Conservation (phyloP, 768 basidiomycete genomes). For the Pleurotus eryngii region DNA sequence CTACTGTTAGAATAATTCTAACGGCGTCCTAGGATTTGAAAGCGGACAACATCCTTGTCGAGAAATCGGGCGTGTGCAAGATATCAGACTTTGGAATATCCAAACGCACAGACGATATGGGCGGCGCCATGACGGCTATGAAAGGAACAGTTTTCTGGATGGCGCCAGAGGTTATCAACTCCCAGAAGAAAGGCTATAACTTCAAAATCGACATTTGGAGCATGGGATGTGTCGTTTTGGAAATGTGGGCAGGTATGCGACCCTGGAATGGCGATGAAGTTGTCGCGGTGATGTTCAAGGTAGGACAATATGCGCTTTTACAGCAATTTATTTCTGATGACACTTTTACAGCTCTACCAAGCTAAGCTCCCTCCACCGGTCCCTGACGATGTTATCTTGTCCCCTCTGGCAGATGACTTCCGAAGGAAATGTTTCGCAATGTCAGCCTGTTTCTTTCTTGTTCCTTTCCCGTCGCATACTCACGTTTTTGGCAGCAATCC, state of each 20-base stretch:
- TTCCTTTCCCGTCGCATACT: background rate
- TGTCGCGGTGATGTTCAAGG: slow-evolving; percentile 94
- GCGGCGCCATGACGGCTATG: slow-evolving; percentile 89
- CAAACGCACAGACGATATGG: slow-evolving; percentile 88
- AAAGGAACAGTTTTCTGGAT: slow-evolving; percentile 99
- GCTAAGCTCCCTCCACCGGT: slow-evolving; percentile 86
- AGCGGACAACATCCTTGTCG: slow-evolving; percentile 97
- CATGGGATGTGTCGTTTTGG: slow-evolving; percentile 95
- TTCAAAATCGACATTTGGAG: slow-evolving; percentile 99
- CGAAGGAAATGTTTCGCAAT: slow-evolving; percentile 86
- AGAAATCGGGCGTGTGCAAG: slow-evolving; percentile 89
- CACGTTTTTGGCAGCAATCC: slow-evolving; percentile 60
- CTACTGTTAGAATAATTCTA: slow-evolving; percentile 7
- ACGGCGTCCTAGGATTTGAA: slow-evolving; percentile 73
- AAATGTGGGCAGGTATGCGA: slow-evolving; percentile 97
- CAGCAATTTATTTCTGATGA: background rate
- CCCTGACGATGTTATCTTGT: slow-evolving; percentile 76
- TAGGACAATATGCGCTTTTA: slow-evolving; percentile 29
- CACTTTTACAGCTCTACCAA: slow-evolving; percentile 64
- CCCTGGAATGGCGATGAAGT: slow-evolving; percentile 93
- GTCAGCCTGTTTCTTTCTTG: slow-evolving; percentile 40
- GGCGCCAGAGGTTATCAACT: slow-evolving; percentile 93
- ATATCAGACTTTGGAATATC: slow-evolving; percentile 99
- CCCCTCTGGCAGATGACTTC: slow-evolving; percentile 80
- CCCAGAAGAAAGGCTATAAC: slow-evolving; percentile 87